phyloP scores from a whole-genome alignment of 805 yeast species.

The Myxozyma melibiosi region DNA sequence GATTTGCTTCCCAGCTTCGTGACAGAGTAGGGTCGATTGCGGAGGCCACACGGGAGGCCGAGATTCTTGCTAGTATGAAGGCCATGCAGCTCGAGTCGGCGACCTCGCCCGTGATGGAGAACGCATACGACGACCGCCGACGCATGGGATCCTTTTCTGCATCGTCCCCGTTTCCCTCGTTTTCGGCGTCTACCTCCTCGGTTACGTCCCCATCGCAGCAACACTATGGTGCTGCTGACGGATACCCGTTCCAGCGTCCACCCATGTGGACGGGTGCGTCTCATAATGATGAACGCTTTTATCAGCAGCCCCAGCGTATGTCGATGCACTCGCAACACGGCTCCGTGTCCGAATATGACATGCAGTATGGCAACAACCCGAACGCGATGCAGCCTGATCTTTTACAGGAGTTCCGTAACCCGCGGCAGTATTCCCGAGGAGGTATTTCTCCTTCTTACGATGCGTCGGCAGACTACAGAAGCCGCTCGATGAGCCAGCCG shows the following conservation, averaged over 20 bases:
- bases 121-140: slow-evolving; percentile 28
- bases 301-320: slow-evolving; percentile 8
- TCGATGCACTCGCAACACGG: slow-evolving; percentile 7
- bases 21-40: slow-evolving; percentile 30
- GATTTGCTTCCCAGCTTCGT: slow-evolving; percentile 10
- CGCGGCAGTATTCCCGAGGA: slow-evolving; percentile 14
- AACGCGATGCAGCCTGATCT: slow-evolving; percentile 10
- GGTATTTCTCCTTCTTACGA: slow-evolving; percentile 16
- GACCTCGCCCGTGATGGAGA: slow-evolving; percentile 29
- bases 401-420: slow-evolving; percentile 23
- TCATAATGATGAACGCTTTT: slow-evolving; percentile 12
- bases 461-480: slow-evolving; percentile 12
- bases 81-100: slow-evolving; percentile 5
- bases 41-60: slow-evolving; percentile 43
- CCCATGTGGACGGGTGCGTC: slow-evolving; percentile 16
- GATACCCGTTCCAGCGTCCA: slow-evolving; percentile 12
- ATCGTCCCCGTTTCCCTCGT: slow-evolving; percentile 10
- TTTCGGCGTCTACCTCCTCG: slow-evolving; percentile 8
- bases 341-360: slow-evolving; percentile 9
- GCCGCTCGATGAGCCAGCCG: slow-evolving; percentile 10
- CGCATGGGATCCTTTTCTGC: slow-evolving; percentile 10
- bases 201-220: slow-evolving; percentile 11
- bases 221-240: slow-evolving; percentile 2
- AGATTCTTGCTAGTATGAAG: slow-evolving; percentile 33
- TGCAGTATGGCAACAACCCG: background rate